phyloP scores from a whole-genome alignment of 1,139 yeast species.

The Blastobotrys petasosporus region DNA sequence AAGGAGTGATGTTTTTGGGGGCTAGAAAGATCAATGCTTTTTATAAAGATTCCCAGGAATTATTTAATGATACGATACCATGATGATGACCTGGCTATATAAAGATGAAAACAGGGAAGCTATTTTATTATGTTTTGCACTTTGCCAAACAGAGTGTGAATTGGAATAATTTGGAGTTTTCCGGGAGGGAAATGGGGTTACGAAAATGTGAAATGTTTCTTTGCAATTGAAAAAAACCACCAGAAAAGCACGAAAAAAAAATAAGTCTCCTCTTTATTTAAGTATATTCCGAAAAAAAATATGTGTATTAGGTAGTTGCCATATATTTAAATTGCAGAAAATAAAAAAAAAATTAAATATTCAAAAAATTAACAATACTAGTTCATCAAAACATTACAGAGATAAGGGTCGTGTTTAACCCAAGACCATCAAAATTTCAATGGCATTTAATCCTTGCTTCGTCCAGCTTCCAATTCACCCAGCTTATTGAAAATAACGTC shows the following conservation, averaged over 20 bases:
- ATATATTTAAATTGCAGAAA: not conserved
- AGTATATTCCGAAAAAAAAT: not conserved
- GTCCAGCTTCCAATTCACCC: conserved; percentile 28
- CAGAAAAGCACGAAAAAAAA: not conserved
- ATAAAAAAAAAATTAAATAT: not conserved
- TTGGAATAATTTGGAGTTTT: no score
- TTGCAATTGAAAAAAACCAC: not conserved
- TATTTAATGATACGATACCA: no score
- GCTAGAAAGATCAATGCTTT: not conserved
- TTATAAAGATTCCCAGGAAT: no score
- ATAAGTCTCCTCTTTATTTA: conserved; percentile 4
- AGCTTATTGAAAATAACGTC: conserved; percentile 21
- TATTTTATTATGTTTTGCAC: not conserved
- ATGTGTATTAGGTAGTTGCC: no score
- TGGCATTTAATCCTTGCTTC: conserved; percentile 15
- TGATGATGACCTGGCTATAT: no score
- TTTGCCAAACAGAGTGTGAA: not conserved
- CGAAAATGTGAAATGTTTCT: no score
- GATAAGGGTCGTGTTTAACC: not conserved
- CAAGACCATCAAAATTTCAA: not conserved
- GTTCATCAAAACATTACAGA: not conserved
- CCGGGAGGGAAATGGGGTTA: no score
- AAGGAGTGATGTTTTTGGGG: no score
- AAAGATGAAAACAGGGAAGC: conserved; percentile 2
- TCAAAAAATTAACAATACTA: not conserved